Conservation (phyloP, 2,329 filamentous ascomycete genomes). For the Calonectria pseudoreteaudii region DNA sequence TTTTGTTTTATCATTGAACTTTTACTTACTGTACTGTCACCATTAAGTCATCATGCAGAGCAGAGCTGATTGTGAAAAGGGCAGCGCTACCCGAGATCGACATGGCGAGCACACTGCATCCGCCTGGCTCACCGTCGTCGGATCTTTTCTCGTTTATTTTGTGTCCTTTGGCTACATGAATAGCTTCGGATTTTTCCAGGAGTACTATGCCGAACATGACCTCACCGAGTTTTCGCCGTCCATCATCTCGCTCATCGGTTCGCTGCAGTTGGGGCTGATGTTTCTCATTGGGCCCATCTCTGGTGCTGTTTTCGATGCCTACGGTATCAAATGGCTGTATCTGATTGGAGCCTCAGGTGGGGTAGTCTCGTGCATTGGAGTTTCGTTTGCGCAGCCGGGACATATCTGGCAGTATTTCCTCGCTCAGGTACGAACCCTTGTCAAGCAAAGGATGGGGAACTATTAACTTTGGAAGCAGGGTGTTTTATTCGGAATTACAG, state of each 20-base stretch:
- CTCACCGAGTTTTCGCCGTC: slow-evolving; percentile 5
- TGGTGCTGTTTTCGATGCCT: slow-evolving; percentile 11
- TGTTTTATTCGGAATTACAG: neutral
- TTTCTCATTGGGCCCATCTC: neutral
- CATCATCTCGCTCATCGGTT: slow-evolving; percentile 6
- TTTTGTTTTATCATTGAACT: neutral
- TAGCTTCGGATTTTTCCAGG: slow-evolving; percentile 15
- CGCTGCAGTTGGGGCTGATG: slow-evolving; percentile 9
- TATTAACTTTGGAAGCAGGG: neutral
- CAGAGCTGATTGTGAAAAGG: slow-evolving; percentile 4
- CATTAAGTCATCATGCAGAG: neutral
- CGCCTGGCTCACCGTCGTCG: slow-evolving; percentile 12
- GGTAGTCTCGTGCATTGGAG: neutral
- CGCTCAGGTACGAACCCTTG: slow-evolving; percentile 5
- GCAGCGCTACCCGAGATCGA: neutral
- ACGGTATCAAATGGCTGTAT: slow-evolving; percentile 15
- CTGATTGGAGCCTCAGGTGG: neutral
- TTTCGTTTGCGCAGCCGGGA: slow-evolving; percentile 8
- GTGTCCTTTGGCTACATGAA: slow-evolving; percentile 21
- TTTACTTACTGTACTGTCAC: neutral
- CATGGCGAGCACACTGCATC: neutral
- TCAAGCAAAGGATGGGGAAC: too few relatives aligned
- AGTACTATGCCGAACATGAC: slow-evolving; percentile 8
- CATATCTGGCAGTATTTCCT: slow-evolving; percentile 17
- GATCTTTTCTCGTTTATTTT: slow-evolving; percentile 18